Evolutionary conservation across 805 yeast species (phyloP).

Genomic region (Ogataea nitratoaversa): DNA sequence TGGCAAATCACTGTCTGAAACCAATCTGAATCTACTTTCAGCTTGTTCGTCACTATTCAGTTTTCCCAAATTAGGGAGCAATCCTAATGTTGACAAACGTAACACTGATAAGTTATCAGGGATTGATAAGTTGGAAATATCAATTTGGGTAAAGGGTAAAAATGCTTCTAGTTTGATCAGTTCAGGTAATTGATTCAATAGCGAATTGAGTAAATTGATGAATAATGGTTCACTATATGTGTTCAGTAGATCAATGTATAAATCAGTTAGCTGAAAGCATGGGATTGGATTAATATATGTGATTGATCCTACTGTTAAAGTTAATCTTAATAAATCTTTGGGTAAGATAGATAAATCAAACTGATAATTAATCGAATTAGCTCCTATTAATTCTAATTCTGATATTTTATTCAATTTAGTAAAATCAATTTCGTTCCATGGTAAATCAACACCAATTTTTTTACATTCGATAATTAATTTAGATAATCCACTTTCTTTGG

Average conservation of each 20-base stretch:
- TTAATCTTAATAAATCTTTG: background rate
- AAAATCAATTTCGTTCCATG: background rate
- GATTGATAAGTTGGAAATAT: background rate
- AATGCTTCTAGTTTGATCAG: background rate
- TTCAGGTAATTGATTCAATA: background rate
- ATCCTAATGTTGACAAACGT: background rate
- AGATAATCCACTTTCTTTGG: background rate
- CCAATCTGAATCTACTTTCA: background rate
- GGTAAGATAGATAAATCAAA: constrained; percentile 2
- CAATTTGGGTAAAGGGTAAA: background rate
- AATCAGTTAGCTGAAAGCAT: background rate
- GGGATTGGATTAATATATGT: background rate
- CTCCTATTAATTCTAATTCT: background rate
- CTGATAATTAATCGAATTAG: background rate
- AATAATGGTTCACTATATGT: background rate
- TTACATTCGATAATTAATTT: constrained; percentile 1
- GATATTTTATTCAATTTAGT: background rate
- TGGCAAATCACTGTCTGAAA: background rate
- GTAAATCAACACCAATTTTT: background rate
- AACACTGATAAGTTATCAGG: background rate
- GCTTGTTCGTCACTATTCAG: background rate
- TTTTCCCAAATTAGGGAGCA: background rate
- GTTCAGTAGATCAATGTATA: background rate
- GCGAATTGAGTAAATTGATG: background rate
- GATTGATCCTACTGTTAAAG: background rate